These are phyloP conservation scores for Malassezia sp. DNA, from an alignment of 1,284 basidiomycete species.

Conservation along the genomic window DNA sequence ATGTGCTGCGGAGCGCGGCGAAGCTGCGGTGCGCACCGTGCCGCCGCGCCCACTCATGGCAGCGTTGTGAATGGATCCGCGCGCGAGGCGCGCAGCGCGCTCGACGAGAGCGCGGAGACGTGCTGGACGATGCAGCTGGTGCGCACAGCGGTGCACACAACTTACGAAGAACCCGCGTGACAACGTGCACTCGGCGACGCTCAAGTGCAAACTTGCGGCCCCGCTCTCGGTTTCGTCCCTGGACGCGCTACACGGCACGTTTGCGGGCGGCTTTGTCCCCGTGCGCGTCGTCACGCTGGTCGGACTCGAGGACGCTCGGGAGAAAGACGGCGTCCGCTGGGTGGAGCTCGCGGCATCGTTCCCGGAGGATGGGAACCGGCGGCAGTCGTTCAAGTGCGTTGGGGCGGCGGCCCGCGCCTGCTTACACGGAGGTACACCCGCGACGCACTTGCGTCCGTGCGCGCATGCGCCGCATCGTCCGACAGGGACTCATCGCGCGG, in stretches of 20 bases:
- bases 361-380: slow-evolving; percentile 12
- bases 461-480: too few relatives aligned
- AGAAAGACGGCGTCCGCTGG: too few relatives aligned
- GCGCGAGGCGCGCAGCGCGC: slow-evolving; percentile 3
- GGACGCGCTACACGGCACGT: not conserved
- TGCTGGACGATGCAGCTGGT: slow-evolving; percentile 15
- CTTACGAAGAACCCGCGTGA: slow-evolving; percentile 5
- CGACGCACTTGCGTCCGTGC: not conserved
- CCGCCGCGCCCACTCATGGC: not conserved
- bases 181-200: not conserved
- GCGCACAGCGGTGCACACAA: not conserved
- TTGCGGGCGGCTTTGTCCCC: slow-evolving; percentile 14
- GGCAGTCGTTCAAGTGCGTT: slow-evolving; percentile 4
- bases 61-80: slow-evolving; percentile 9
- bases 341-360: not conserved
- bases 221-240: not conserved
- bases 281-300: not conserved
- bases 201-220: not conserved
- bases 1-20: slow-evolving; percentile 3
- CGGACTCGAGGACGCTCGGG: not conserved
- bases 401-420: not conserved
- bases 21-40: slow-evolving; percentile 1
- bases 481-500: too few relatives aligned
- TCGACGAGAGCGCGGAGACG: slow-evolving; percentile 8
- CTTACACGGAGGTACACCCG: too few relatives aligned